A percentile compares a stretch with the other conserved stretches of the same genome.
Conservation (phyloP, 345 rosid genomes). For the Kernera saxatilis region DNA sequence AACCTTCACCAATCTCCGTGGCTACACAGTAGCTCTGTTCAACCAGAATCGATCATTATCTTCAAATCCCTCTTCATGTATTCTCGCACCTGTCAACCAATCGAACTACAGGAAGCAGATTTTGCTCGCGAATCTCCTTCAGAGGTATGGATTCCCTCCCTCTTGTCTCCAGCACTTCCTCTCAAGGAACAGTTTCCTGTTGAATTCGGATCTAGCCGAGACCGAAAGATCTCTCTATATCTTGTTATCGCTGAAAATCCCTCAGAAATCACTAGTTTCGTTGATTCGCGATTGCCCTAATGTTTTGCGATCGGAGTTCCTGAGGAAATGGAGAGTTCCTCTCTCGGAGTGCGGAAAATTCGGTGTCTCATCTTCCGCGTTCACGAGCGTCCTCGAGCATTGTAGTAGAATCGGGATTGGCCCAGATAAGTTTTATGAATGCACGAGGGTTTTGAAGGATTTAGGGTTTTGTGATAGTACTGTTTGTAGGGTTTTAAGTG, state of each 20-base stretch:
- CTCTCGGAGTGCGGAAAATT: conserved; percentile 22
- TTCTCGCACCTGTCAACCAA: conserved; percentile 5
- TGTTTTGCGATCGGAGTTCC: conserved; percentile 49
- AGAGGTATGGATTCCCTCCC: conserved; percentile 61
- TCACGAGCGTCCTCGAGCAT: conserved; percentile 44
- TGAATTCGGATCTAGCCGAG: conserved; percentile 41
- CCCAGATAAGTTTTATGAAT: conserved; percentile 39
- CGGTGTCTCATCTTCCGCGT: conserved; percentile 33
- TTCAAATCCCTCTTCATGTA: conserved; percentile 6
- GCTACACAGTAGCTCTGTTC: neutral
- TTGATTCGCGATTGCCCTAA: conserved; percentile 58
- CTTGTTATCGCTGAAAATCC: conserved; percentile 49
- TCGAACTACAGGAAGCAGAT: conserved; percentile 41
- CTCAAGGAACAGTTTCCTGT: conserved; percentile 32
- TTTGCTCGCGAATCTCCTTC: conserved; percentile 55
- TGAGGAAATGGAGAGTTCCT: conserved; percentile 52
- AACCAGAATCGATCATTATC: conserved; percentile 26
- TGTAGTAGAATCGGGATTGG: conserved; percentile 45
- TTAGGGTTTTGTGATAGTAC: conserved; percentile 56
- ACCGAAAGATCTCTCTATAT: conserved; percentile 50
- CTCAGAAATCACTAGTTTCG: conserved; percentile 47
- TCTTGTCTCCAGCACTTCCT: conserved; percentile 49
- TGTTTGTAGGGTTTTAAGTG: conserved; percentile 44
- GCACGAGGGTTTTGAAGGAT: conserved; percentile 39
- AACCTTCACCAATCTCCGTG: conserved; percentile 7